Evolutionary conservation across 805 yeast species (phyloP).

Genomic region (Zygoascus biomembranicola): DNA sequence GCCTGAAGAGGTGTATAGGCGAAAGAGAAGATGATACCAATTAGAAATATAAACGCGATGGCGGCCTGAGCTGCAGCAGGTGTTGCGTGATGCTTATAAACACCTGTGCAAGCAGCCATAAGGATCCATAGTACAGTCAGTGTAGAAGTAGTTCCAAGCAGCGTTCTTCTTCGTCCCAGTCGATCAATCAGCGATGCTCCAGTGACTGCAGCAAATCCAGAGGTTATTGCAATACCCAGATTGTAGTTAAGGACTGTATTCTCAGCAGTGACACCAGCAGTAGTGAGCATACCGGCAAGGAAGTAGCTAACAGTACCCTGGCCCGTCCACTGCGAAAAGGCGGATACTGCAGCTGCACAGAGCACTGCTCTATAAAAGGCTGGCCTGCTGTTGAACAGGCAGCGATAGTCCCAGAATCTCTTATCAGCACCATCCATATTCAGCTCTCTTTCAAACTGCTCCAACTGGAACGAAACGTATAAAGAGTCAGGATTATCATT

Average conservation of each 20-base stretch:
- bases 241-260: slow-evolving; percentile 20
- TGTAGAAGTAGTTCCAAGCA: slow-evolving; percentile 18
- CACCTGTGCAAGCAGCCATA: slow-evolving; percentile 28
- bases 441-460: slow-evolving; percentile 13
- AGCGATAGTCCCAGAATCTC: slow-evolving; percentile 18
- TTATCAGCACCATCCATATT: slow-evolving; percentile 15
- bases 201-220: slow-evolving; percentile 9
- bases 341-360: slow-evolving; percentile 9
- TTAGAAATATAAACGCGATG: slow-evolving; percentile 13
- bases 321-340: slow-evolving; percentile 7
- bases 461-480: slow-evolving; percentile 13
- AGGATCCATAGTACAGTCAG: slow-evolving; percentile 24
- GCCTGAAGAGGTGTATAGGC: slow-evolving; percentile 33
- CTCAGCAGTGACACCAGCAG: slow-evolving; percentile 11
- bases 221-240: slow-evolving; percentile 7
- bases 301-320: slow-evolving; percentile 15
- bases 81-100: slow-evolving; percentile 19
- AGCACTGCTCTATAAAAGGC: slow-evolving; percentile 12
- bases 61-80: slow-evolving; percentile 12
- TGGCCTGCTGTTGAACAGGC: slow-evolving; percentile 12
- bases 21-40: slow-evolving; percentile 15
- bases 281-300: slow-evolving; percentile 10
- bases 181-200: slow-evolving; percentile 23
- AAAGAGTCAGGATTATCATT: slow-evolving; percentile 10
- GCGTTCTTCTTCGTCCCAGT: slow-evolving; percentile 24